Conservation (phyloP, 768 basidiomycete species). For the Tulasnella sp. region DNA sequence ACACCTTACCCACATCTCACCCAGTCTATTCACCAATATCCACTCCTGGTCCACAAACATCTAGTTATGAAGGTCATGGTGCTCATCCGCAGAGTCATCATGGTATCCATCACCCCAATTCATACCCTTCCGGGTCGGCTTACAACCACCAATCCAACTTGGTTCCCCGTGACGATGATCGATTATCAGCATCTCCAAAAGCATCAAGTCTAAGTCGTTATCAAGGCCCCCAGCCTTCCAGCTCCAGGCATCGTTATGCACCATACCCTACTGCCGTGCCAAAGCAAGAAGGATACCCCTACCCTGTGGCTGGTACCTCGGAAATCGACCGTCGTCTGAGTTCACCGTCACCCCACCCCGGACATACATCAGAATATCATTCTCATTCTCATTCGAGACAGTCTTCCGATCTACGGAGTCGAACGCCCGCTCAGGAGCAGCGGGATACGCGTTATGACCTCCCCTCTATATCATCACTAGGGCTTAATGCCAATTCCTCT, state of each 20-base stretch:
- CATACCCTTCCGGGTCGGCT: too few relatives aligned
- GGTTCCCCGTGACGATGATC: too few relatives aligned
- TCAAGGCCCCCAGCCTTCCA: too few relatives aligned
- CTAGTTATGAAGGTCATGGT: neutral
- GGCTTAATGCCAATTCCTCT: neutral
- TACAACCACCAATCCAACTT: too few relatives aligned
- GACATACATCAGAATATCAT: slow-evolving; percentile 2
- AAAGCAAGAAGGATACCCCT: too few relatives aligned
- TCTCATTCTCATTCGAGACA: neutral
- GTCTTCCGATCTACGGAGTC: neutral
- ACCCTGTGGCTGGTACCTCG: too few relatives aligned
- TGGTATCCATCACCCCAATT: too few relatives aligned
- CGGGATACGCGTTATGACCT: slow-evolving; percentile 14
- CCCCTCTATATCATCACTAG: slow-evolving; percentile 13
- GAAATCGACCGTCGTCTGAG: neutral
- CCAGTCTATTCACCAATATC: slow-evolving; percentile 2
- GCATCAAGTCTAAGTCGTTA: too few relatives aligned
- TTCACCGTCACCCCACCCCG: neutral
- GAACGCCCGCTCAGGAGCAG: neutral
- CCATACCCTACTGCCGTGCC: neutral
- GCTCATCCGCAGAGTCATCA: neutral
- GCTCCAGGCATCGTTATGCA: slow-evolving; percentile 9
- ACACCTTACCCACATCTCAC: neutral
- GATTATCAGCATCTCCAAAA: too few relatives aligned
- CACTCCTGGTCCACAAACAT: neutral